Percentiles rank a stretch among this genome's conserved stretches.
phyloP scores from a whole-genome alignment of 768 basidiomycete genomes.

The Russula foetens region DNA sequence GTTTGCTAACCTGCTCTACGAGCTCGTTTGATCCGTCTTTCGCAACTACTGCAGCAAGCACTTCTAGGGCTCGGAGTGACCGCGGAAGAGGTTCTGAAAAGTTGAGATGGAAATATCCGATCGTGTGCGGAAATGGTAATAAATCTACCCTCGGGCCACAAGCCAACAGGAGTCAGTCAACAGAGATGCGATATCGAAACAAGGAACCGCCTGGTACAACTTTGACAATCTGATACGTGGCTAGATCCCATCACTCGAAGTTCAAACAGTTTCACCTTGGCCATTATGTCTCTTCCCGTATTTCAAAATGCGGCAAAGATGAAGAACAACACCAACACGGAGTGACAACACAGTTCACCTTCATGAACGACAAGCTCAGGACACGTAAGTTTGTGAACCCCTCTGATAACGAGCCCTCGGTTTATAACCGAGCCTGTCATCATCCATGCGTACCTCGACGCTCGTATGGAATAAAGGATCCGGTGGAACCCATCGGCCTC shows the following conservation, averaged over 20 bases:
- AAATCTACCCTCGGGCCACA: too few relatives aligned
- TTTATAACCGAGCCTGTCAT: slow-evolving; percentile 40
- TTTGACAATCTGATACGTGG: too few relatives aligned
- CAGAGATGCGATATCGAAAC: too few relatives aligned
- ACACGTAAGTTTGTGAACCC: slow-evolving; percentile 42
- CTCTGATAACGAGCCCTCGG: slow-evolving; percentile 47
- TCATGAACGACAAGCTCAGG: slow-evolving; percentile 18
- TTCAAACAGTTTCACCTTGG: too few relatives aligned
- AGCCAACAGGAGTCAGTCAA: too few relatives aligned
- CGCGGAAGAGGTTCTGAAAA: slow-evolving; percentile 91
- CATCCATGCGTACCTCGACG: slow-evolving; percentile 51
- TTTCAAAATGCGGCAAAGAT: neutral
- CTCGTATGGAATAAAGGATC: slow-evolving; percentile 55
- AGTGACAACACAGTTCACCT: neutral
- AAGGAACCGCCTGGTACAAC: too few relatives aligned
- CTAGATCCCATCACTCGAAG: too few relatives aligned
- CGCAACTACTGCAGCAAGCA: slow-evolving; percentile 84
- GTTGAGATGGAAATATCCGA: slow-evolving; percentile 90
- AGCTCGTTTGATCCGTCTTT: slow-evolving; percentile 75
- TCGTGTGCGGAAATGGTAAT: too few relatives aligned
- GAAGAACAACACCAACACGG: neutral
- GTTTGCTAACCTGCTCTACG: slow-evolving; percentile 56
- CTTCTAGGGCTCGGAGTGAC: slow-evolving; percentile 83
- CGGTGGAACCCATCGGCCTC: slow-evolving; percentile 41
- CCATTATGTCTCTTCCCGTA: too few relatives aligned